Evolutionary conservation across 1,284 basidiomycete species (phyloP), one percentile per base, ranked within the genome.

Genomic region (Apiotrichum brassicae): DNA sequence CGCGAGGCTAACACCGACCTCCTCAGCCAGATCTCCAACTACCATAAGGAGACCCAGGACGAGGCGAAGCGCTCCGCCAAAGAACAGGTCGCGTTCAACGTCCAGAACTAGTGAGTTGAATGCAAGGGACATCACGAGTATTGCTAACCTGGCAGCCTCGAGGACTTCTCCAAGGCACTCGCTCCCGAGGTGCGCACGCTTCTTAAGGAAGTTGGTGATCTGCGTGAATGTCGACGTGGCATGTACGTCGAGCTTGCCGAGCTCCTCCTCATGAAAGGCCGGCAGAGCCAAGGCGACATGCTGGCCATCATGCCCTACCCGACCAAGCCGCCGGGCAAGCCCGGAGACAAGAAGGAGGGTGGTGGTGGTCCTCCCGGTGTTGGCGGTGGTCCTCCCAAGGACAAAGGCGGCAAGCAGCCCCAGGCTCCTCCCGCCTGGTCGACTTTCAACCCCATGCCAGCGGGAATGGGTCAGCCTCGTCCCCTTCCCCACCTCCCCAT

Each of bases 31-130:
- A 68, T 66, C 47, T 64, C 70, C 6, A 67, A 69, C 46, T 70
- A 74, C 51, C 72, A 73, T 54, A 60, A 66, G 40, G 49, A 50
- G 18, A 74, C 71, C 1, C 63, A 70, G 46, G 58, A 62, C 12
- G 67, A 61, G 7, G 57, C 61, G 18, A 66, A 70, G 56, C 49
- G 49, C n/a, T 58, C 61, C 43, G 68, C 70, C 9, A 53, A 70
- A 35, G 71, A 74, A 49, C 71, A 74, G 51, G 68, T 74, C 34
- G 70, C 65, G 3, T 74, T 73, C 65, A 74, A 74, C 46, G 49
- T 74, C 34, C 40, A 42, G 28, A 19, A 30, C 18, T 71, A 72
- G 40, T 42, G 40, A 30, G 40, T 42, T 7, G 11, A 19, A 22
- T 1, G 1, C 6, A 4, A 5, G 6, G 6, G 6, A 34, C 23